These are phyloP conservation scores for Yamadazyma sp. DNA, from an alignment of 1,139 yeast species.

Conservation along the genomic window DNA sequence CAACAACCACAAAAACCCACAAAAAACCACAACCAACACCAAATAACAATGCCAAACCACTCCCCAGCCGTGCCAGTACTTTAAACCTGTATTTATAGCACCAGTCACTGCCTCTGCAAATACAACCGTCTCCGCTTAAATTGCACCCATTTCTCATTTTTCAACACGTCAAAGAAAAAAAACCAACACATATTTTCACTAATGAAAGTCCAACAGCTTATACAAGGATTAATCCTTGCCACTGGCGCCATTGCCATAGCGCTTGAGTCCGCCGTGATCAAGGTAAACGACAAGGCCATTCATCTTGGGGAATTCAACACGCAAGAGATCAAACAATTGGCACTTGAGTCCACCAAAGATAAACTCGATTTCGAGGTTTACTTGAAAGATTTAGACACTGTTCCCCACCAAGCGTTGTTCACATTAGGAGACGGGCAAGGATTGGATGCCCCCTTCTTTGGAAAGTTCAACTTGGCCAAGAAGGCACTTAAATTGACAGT, in stretches of 20 bases:
- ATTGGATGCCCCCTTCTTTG: slow-evolving; percentile 26
- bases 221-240: slow-evolving; percentile 2
- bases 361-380: slow-evolving; percentile 29
- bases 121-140: too few relatives aligned
- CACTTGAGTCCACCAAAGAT: slow-evolving; percentile 34
- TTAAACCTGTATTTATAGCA: too few relatives aligned
- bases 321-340: slow-evolving; percentile 32
- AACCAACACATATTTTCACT: slow-evolving; percentile 1
- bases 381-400: slow-evolving; percentile 24
- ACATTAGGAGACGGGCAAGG: slow-evolving; percentile 27
- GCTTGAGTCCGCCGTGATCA: slow-evolving; percentile 29
- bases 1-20: too few relatives aligned
- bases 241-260: slow-evolving; percentile 23
- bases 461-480: slow-evolving; percentile 21
- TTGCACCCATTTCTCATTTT: slow-evolving; percentile 1
- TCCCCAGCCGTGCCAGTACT: too few relatives aligned
- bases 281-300: slow-evolving; percentile 25
- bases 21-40: not conserved
- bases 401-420: slow-evolving; percentile 31
- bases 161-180: slow-evolving; percentile 7
- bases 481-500: slow-evolving; percentile 26
- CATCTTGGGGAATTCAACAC: slow-evolving; percentile 39
- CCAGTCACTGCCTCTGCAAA: too few relatives aligned
- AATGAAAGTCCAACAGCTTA: slow-evolving; percentile 6
- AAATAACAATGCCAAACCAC: not conserved